Evolutionary conservation across 2,329 filamentous ascomycete genomes (phyloP), one percentile per base, ranked within the genome.

Genomic region (Pyricularia pennisetigena): DNA sequence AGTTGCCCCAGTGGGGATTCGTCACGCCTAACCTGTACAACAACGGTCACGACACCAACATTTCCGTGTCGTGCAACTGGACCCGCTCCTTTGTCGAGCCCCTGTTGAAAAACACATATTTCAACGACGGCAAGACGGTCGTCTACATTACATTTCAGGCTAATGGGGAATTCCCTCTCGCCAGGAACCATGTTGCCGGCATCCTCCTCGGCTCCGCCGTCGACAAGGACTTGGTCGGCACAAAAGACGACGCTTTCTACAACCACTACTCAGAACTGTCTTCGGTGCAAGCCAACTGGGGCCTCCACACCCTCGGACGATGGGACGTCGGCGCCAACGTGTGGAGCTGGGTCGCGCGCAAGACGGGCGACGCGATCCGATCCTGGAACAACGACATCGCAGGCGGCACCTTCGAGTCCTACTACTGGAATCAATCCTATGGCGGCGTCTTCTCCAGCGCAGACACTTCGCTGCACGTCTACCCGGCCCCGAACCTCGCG

Each of bases 151-250:
- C 88, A 10, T 95, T 20, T 20, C 63, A 64, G 7, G 63, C 63
- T 4, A 32, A 64, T 16, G 63, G 63, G 1, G 26, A 64, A 4
- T 41, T 16, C 28, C 30, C n/a, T 2, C 81, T n/a, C 6, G 79
- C 81, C 29, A 84, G 85, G 72, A 95, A 95, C 83, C 82, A 83
- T 59, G 84, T 95, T 67, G 85, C 92, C 69, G 86, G 82, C 70
- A 83, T 95, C 71, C 83, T 95, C 0, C 80, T 95, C 3, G 92
- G 92, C 20, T 91, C 91, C 69, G 89, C 88, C n/a, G 78, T 96
- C 2, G 90, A 90, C 12, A 67, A 80, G 4, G 67, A 84, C n/a
- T 83, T 90, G 0, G 79, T 87, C 61, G 90, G 90, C 68, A 92
- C 90, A 28, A 86, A 81, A 1, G 92, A 96, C 77, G 74, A 79